Conservation (phyloP, 164 flowering plant species). For the Platanus orientalis region DNA sequence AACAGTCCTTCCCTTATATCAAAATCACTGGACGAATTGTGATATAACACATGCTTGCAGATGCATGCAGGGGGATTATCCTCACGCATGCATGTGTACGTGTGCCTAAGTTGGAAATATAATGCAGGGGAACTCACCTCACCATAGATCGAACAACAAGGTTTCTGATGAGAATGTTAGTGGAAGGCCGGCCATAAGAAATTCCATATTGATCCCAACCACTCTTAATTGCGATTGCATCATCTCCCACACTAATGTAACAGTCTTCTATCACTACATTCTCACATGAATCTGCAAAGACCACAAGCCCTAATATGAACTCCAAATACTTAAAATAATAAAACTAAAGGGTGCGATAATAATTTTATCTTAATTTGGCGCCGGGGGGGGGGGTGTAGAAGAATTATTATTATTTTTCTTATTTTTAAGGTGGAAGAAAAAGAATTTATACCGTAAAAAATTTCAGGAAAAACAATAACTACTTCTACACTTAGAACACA, state of each 20-base stretch:
- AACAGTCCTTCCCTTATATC: no score
- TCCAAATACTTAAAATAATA: not conserved
- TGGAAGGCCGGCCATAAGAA: constrained; percentile 74
- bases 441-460: not conserved
- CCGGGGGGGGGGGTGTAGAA: no score
- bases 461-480: not conserved
- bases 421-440: no score
- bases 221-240: constrained; percentile 94
- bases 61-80: no score
- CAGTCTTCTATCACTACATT: constrained; percentile 88
- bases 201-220: constrained; percentile 99
- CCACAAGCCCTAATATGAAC: not conserved
- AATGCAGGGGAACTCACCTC: constrained; percentile 44
- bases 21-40: no score
- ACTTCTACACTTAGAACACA: no score
- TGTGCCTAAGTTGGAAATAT: not conserved
- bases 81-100: no score
- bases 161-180: constrained; percentile 76
- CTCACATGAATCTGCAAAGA: constrained; percentile 82
- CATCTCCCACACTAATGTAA: constrained; percentile 97
- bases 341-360: no score
- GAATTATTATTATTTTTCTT: no score
- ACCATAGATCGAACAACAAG: constrained; percentile 81
- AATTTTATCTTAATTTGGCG: no score
- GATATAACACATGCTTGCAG: no score